A percentile compares a stretch with the other conserved stretches of the same genome.
Evolutionary conservation across 192 early-diverging fungal genomes (phyloP).

Genomic region (Chytriomyces hyalinus): DNA sequence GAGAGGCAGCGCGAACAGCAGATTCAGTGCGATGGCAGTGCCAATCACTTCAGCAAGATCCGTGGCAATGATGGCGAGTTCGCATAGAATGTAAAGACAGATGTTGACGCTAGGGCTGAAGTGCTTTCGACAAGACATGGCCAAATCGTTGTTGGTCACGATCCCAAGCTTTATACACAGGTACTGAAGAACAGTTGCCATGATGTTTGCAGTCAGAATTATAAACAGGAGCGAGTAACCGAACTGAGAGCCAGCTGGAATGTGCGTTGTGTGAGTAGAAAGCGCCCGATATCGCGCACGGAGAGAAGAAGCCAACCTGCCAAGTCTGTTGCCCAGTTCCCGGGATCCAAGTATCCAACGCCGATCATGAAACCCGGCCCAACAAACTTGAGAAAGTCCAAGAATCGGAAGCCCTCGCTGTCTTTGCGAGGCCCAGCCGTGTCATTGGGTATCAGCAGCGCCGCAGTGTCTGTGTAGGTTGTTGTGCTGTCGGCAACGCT

Average conservation of each 20-base stretch:
- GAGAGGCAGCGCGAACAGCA: slow-evolving; percentile 74
- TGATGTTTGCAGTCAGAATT: slow-evolving; percentile 73
- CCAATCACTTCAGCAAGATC: slow-evolving; percentile 91
- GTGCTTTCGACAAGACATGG: slow-evolving; percentile 68
- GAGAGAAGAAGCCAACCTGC: slow-evolving; percentile 47
- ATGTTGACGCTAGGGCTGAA: slow-evolving; percentile 67
- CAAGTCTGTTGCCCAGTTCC: slow-evolving; percentile 86
- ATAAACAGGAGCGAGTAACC: slow-evolving; percentile 77
- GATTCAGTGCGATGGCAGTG: slow-evolving; percentile 80
- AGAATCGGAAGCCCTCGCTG: not conserved
- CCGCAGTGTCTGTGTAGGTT: not conserved
- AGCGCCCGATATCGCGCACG: slow-evolving; percentile 12
- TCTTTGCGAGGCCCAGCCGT: not conserved
- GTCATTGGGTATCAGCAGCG: not conserved
- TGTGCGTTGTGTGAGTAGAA: slow-evolving; percentile 6
- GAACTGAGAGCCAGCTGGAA: slow-evolving; percentile 71
- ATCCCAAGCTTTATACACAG: slow-evolving; percentile 79
- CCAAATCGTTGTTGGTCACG: slow-evolving; percentile 75
- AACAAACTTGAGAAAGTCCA: slow-evolving; percentile 43
- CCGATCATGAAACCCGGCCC: slow-evolving; percentile 61
- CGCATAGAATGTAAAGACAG: slow-evolving; percentile 71
- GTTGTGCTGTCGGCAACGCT: no score
- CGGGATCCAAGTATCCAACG: slow-evolving; percentile 79
- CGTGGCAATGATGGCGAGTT: slow-evolving; percentile 79
- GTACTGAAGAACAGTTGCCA: slow-evolving; percentile 78